Conservation (phyloP, 2,329 filamentous ascomycete species). For the Exserohilum turcica region DNA sequence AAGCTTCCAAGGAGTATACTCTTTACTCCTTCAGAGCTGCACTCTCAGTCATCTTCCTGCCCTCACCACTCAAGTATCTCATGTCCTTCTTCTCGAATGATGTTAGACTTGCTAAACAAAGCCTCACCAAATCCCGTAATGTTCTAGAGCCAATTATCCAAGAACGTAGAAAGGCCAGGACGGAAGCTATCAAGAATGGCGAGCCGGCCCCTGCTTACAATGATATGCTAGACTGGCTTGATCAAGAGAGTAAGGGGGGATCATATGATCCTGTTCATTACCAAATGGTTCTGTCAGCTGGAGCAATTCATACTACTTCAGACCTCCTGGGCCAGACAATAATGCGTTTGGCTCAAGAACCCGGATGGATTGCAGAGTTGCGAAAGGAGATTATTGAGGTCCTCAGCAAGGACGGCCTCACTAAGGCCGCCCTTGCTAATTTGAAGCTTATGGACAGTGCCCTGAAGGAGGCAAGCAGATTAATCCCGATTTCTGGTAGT, state of each 20-base stretch:
- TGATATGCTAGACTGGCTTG: background rate
- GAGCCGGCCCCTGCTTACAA: background rate
- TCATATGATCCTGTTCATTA: background rate
- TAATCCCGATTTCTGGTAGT: background rate
- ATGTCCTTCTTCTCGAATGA: background rate
- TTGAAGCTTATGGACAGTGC: background rate
- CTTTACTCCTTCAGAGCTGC: background rate
- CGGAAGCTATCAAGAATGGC: background rate
- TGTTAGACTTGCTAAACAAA: too few relatives aligned
- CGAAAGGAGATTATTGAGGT: background rate
- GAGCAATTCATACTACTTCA: background rate
- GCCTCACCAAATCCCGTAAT: too few relatives aligned
- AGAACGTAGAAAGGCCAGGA: background rate
- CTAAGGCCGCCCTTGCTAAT: background rate
- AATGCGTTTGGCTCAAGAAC: background rate
- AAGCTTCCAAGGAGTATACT: slow-evolving; percentile 42
- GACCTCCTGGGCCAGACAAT: background rate
- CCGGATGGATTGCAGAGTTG: background rate
- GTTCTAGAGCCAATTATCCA: too few relatives aligned
- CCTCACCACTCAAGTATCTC: background rate
- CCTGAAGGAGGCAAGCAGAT: background rate
- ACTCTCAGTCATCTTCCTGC: background rate
- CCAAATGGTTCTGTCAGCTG: background rate
- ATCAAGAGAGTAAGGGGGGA: background rate
- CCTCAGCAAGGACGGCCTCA: background rate